Conservation (phyloP, 306 rosid species). For the Medicago truncatula region DNA sequence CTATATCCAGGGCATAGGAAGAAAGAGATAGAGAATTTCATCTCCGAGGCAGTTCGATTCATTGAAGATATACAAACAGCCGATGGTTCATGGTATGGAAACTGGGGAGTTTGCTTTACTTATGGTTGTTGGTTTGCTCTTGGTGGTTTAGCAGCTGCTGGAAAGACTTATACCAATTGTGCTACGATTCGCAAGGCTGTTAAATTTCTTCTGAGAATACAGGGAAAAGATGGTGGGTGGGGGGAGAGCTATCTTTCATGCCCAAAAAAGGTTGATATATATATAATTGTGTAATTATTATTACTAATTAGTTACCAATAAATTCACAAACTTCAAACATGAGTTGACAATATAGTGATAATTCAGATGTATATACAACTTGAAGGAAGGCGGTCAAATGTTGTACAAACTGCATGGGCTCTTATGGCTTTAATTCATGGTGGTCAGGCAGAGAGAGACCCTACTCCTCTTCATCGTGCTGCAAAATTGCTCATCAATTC, state of each 20-base stretch:
- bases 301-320: no score
- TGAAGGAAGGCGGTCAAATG: slow-evolving; percentile 4
- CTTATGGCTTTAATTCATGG: slow-evolving; percentile 2
- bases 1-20: slow-evolving; percentile 50
- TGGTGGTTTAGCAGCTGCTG: slow-evolving; percentile 52
- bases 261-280: neutral
- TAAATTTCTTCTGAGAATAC: neutral
- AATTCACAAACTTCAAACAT: no score
- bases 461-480: slow-evolving; percentile 27
- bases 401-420: slow-evolving; percentile 25
- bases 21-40: slow-evolving; percentile 50
- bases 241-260: neutral
- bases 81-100: slow-evolving; percentile 8
- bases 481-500: slow-evolving; percentile 26
- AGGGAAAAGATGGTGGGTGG: slow-evolving; percentile 22
- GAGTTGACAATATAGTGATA: no score
- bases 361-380: slow-evolving; percentile 6
- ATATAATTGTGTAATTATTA: no score
- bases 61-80: neutral
- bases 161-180: slow-evolving; percentile 51
- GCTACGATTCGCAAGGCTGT: slow-evolving; percentile 34
- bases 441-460: slow-evolving; percentile 19
- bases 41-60: neutral
- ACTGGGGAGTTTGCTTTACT: slow-evolving; percentile 35
- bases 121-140: slow-evolving; percentile 64